These are phyloP conservation scores for Zalerion maritima DNA, from an alignment of 495 filamentous ascomycete genomes.

Conservation along the genomic window DNA sequence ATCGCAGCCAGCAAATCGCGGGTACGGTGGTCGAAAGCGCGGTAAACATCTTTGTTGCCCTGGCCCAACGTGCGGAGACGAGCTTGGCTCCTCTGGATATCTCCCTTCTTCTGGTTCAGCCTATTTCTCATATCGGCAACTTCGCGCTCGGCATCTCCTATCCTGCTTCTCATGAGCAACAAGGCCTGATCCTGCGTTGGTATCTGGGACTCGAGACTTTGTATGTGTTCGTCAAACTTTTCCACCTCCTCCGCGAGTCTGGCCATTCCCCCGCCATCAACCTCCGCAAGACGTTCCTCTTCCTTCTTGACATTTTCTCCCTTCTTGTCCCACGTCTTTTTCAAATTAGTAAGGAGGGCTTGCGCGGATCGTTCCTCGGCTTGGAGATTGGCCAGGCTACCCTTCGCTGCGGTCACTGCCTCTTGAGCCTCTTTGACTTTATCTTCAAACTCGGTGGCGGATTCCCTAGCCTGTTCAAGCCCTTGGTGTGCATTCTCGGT, in stretches of 20 bases:
- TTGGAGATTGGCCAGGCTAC: conserved; percentile 19
- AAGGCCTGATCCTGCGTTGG: conserved; percentile 13
- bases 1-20: conserved; percentile 51
- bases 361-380: conserved; percentile 34
- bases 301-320: conserved; percentile 25
- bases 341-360: conserved; percentile 17
- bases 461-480: conserved; percentile 10
- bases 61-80: conserved; percentile 18
- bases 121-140: conserved; percentile 10
- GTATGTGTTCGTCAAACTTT: conserved; percentile 19
- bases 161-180: conserved; percentile 18
- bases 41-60: conserved; percentile 15
- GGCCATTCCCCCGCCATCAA: conserved; percentile 38
- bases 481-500: conserved; percentile 17
- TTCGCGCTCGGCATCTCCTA: conserved; percentile 8
- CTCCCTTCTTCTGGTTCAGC: conserved; percentile 28
- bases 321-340: conserved; percentile 17
- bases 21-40: conserved; percentile 47
- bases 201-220: conserved; percentile 23
- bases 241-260: conserved; percentile 31
- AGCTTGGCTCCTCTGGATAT: conserved; percentile 35
- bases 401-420: conserved; percentile 18
- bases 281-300: conserved; percentile 18
- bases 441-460: conserved; percentile 16
- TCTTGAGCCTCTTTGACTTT: conserved; percentile 23